Evolutionary conservation across 2,329 filamentous ascomycete species (phyloP), one percentile per base, ranked within the genome.

Genomic region (Ophiostoma pallidulum): DNA sequence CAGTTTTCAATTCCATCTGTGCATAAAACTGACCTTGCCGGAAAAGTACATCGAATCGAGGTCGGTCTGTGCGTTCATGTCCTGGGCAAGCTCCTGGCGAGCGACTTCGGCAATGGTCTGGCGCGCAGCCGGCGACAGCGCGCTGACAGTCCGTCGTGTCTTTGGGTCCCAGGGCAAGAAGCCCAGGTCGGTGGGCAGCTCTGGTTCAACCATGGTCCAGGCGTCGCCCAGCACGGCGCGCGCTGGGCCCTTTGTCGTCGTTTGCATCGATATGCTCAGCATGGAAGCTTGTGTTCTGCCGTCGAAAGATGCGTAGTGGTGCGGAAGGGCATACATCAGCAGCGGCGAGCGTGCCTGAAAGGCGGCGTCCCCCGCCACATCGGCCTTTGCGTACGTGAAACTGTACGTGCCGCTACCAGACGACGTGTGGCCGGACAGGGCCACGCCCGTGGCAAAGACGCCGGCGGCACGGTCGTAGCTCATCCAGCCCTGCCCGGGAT

Each of bases 21-120:
- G n/a, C n/a, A n/a, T n/a, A n/a, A n/a, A n/a, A n/a, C n/a, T n/a
- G 7, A 75, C 84, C 71, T 91, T 97, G 56, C 92, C 92, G 56
- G 85, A 86, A 64, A 84, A 96, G 65, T 97, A 97, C 80, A 95
- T 90, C 32, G 88, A 94, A 60, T 91, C 77, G 31, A 86, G 69
- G 53, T 92, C 78, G 5, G 80, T 79, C 59, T 92, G 82, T 0
- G 69, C 68, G n/a, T 70, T 64, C 64, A 96, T 86, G 60, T 89
- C 75, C 64, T 92, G 82, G 1, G 77, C 74, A 1, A 55, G 45
- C 62, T 98, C 92, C 18, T 72, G 74, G n/a, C 73, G 70, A 1
- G 87, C 84, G 8, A 81, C 70, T 2, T 73, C 68, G 31, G 69
- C 66, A 48, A 94, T 83, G 2, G 70, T 67, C 3, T 71, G 61